Conservation (phyloP, 257 asterid species). For the Avicennia marina region DNA sequence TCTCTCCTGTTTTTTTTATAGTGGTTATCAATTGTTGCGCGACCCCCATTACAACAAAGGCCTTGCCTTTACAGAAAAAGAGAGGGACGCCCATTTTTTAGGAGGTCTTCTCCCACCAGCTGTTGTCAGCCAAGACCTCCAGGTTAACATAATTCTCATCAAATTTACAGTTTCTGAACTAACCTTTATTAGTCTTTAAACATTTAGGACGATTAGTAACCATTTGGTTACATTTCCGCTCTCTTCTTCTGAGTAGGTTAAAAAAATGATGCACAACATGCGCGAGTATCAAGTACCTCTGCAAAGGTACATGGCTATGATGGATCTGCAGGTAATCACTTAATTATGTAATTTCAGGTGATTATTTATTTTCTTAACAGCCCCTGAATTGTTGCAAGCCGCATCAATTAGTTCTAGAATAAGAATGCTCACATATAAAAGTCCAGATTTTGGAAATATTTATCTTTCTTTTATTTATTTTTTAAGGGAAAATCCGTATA, state of each 20-base stretch:
- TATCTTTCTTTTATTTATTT: too few relatives aligned
- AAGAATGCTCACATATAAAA: too few relatives aligned
- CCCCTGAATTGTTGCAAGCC: too few relatives aligned
- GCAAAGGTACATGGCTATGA: constrained; percentile 99
- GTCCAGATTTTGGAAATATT: too few relatives aligned
- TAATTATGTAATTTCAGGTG: background rate
- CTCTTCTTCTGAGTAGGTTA: constrained; percentile 43
- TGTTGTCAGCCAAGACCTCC: constrained; percentile 65
- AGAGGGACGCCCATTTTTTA: constrained; percentile 92
- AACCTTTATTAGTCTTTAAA: background rate
- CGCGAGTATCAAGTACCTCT: constrained; percentile 94
- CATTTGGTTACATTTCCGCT: constrained; percentile 11
- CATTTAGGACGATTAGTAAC: background rate
- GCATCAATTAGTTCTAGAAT: too few relatives aligned
- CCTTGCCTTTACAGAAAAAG: constrained; percentile 83
- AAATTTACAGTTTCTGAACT: background rate
- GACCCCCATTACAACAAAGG: constrained; percentile 98
- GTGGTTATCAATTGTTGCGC: constrained; percentile 97
- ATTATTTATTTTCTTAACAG: background rate
- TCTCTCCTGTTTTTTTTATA: constrained; percentile 29
- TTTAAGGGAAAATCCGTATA: too few relatives aligned
- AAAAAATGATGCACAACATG: constrained; percentile 88
- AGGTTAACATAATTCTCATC: constrained; percentile 42
- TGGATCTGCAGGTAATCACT: constrained; percentile 91
- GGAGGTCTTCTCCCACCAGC: constrained; percentile 98